Evolutionary conservation across 2,329 filamentous ascomycete genomes (phyloP).

Genomic region (Cordyceps javanica): DNA sequence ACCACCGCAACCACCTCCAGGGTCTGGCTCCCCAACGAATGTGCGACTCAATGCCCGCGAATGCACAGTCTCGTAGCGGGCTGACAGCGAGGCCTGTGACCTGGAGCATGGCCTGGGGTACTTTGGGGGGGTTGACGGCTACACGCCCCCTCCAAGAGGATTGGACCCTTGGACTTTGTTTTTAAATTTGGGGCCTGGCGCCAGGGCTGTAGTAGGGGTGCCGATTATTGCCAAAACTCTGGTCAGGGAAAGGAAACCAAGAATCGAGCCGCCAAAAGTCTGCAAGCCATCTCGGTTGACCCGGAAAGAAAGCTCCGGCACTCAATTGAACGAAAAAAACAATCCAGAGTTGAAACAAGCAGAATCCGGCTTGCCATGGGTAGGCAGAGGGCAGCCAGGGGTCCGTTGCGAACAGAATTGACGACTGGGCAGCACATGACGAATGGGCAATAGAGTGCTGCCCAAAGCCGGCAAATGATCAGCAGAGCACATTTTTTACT

Average conservation of each 20-base stretch:
- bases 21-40: background rate
- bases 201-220: background rate
- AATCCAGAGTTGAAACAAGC: background rate
- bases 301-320: background rate
- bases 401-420: too few relatives aligned
- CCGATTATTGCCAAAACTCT: slow-evolving; percentile 3
- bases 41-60: background rate
- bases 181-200: background rate
- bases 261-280: background rate
- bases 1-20: too few relatives aligned
- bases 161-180: slow-evolving; percentile 7
- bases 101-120: too few relatives aligned
- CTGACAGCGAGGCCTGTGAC: background rate
- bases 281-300: background rate
- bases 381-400: too few relatives aligned
- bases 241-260: background rate
- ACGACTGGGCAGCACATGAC: background rate
- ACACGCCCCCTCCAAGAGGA: slow-evolving; percentile 2
- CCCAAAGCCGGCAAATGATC: background rate
- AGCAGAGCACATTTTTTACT: background rate
- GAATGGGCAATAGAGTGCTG: background rate
- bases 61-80: background rate
- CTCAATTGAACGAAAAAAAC: background rate
- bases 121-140: background rate
- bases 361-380: background rate